Evolutionary conservation across 495 filamentous ascomycete genomes (phyloP), one percentile per base, ranked within the genome.

Genomic region (Penicillium arizonense): DNA sequence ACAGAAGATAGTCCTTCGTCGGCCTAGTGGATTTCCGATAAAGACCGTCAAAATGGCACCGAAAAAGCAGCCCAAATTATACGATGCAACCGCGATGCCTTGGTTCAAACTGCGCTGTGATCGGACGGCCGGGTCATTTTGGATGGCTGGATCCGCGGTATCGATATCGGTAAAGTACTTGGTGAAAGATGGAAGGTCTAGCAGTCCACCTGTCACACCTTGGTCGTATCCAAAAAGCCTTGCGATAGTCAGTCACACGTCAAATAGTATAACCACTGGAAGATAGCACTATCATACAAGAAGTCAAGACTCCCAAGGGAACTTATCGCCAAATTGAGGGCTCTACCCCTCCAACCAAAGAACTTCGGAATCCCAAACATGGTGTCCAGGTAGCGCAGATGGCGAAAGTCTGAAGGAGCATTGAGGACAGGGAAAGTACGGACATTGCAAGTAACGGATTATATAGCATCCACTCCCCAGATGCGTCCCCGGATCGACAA

Each of bases 51-150:
- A 61, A 45, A 90, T 73, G 5, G 88, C 82, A 14, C 88, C 87
- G 45, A 83, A 60, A 67, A 91, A 89, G 65, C 87, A 91, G 13
- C 88, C 87, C n/a, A 90, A 55, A 59, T 90, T 87, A 73, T 90
- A 91, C 11, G 79, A 75, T 1, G 83, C 79, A 9, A 81, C 84
- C 1, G 84, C 73, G 72, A 69, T 73, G 11, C 79, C 80, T 71
- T 83, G 50, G 52, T 60, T 69, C 14, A 47, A n/a, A 24, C 58
- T 61, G 41, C 66, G 66, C 49, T 65, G 56, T 20, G 66, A 65
- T 14, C 18, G 14, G 3, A 52, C 13, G 3, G 49, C 34, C 5
- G 13, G 9, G 9, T 50, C 18, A 6, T 39, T 36, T 5, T 24
- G 1, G 18, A 63, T 57, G 4, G 18, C 16, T 2, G 45, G 41